Evolutionary conservation across 1,139 yeast species (phyloP).

Genomic region (Martiniozyma asiatica): DNA sequence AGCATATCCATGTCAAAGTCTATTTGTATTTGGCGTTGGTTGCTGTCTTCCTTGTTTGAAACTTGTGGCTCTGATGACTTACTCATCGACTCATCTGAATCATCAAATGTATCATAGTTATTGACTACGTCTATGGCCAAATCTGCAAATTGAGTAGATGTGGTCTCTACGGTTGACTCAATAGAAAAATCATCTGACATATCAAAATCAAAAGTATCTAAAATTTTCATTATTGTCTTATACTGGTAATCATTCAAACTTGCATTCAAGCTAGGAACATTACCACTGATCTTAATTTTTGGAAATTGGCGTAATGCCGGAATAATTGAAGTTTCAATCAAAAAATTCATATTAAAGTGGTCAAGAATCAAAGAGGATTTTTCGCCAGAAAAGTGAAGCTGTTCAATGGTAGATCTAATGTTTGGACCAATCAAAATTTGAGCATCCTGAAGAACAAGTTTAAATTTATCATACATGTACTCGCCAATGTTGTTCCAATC

Average conservation of each 20-base stretch:
- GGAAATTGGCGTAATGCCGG: constrained; percentile 74
- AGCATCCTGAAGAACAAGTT: constrained; percentile 68
- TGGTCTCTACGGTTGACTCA: neutral
- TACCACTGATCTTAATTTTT: constrained; percentile 61
- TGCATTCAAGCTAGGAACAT: constrained; percentile 62
- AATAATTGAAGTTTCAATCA: constrained; percentile 65
- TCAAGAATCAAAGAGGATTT: constrained; percentile 56
- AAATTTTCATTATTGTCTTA: constrained; percentile 68
- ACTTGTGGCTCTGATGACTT: no score
- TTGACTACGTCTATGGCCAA: no score
- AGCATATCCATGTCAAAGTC: constrained; percentile 56
- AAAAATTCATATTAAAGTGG: constrained; percentile 58
- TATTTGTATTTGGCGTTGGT: constrained; percentile 61
- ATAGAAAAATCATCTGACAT: constrained; percentile 4
- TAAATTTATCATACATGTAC: constrained; percentile 83
- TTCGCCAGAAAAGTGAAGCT: constrained; percentile 38
- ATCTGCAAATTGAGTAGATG: neutral
- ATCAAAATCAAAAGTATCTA: constrained; percentile 19
- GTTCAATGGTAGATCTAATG: constrained; percentile 64
- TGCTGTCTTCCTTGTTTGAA: constrained; percentile 1
- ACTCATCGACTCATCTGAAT: neutral
- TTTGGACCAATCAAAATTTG: constrained; percentile 81
- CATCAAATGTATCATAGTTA: constrained; percentile 2
- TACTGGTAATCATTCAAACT: constrained; percentile 83
- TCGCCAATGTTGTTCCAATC: constrained; percentile 66